Conservation (phyloP, 371 early-diverging fungal species). For the Pancytospora philotis region DNA sequence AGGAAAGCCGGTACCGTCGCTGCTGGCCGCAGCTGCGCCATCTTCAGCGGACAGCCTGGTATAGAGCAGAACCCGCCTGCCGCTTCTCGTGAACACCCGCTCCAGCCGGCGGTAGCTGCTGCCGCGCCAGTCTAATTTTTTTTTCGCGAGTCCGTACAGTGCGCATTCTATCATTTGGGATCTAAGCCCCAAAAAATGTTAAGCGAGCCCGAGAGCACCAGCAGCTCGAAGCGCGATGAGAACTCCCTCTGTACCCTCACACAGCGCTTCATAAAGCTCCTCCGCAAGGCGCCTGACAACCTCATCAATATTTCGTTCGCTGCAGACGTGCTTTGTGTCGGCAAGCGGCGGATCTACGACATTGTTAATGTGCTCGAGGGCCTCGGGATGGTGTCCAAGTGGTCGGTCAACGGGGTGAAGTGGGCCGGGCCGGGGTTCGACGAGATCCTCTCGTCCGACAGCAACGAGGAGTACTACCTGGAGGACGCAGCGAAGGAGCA, state of each 20-base stretch:
- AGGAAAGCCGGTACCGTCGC: too few species aligned
- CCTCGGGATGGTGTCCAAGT: constrained; percentile 67
- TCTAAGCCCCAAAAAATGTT: constrained; percentile 1
- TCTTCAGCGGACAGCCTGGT: not conserved
- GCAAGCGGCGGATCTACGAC: constrained; percentile 72
- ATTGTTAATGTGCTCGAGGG: constrained; percentile 75
- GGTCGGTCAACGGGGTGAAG: constrained; percentile 67
- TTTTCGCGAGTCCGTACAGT: constrained; percentile 3
- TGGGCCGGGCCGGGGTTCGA: constrained; percentile 61
- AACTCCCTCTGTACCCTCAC: constrained; percentile 67
- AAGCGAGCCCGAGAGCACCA: not conserved
- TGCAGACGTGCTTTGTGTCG: constrained; percentile 64
- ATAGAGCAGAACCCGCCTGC: not conserved
- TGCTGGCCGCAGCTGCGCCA: not conserved
- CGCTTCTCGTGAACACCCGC: not conserved
- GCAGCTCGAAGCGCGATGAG: constrained; percentile 55
- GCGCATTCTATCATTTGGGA: constrained; percentile 30
- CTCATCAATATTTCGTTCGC: constrained; percentile 67
- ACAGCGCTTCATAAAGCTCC: constrained; percentile 65
- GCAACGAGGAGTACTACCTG: constrained; percentile 19
- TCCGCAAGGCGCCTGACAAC: constrained; percentile 63
- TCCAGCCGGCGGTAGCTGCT: not conserved
- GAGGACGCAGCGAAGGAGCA: not conserved
- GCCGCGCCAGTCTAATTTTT: not conserved
- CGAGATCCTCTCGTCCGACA: constrained; percentile 17